Conservation (phyloP, 164 flowering plant genomes). For the Saururus chinensis region DNA sequence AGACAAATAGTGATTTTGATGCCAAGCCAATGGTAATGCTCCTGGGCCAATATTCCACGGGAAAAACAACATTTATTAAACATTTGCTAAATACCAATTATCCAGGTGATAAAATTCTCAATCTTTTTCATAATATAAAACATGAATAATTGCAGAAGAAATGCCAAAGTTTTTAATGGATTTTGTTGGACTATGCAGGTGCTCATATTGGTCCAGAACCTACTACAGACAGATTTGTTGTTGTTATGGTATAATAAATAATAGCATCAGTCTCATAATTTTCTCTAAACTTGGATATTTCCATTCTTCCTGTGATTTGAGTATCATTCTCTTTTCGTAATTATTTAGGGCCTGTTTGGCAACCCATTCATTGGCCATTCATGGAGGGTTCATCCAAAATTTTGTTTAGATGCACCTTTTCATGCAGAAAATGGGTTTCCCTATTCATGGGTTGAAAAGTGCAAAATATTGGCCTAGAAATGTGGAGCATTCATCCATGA, state of each 20-base stretch:
- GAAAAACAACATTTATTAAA: conserved; percentile 97
- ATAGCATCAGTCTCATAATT: background rate
- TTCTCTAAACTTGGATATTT: background rate
- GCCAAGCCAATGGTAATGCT: conserved; percentile 99
- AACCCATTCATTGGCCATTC: too few relatives aligned
- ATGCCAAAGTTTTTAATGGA: background rate
- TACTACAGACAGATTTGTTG: conserved; percentile 94
- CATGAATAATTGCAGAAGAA: background rate
- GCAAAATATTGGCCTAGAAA: too few relatives aligned
- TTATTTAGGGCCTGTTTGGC: too few relatives aligned
- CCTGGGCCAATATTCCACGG: conserved; percentile 97
- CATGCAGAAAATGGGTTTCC: too few relatives aligned
- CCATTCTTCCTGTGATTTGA: background rate
- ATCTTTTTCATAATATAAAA: background rate
- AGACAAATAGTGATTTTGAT: conserved; percentile 97
- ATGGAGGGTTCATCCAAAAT: too few relatives aligned
- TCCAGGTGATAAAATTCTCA: conserved; percentile 47
- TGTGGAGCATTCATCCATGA: too few relatives aligned
- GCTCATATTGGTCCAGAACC: conserved; percentile 99
- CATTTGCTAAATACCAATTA: conserved; percentile 68
- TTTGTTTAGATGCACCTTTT: too few relatives aligned
- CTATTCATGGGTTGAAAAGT: too few relatives aligned
- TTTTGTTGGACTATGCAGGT: conserved; percentile 32
- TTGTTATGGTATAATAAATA: conserved; percentile 61
- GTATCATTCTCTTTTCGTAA: background rate